Conservation (phyloP, 2,329 filamentous ascomycete genomes). For the Bipolaris victoriae region DNA sequence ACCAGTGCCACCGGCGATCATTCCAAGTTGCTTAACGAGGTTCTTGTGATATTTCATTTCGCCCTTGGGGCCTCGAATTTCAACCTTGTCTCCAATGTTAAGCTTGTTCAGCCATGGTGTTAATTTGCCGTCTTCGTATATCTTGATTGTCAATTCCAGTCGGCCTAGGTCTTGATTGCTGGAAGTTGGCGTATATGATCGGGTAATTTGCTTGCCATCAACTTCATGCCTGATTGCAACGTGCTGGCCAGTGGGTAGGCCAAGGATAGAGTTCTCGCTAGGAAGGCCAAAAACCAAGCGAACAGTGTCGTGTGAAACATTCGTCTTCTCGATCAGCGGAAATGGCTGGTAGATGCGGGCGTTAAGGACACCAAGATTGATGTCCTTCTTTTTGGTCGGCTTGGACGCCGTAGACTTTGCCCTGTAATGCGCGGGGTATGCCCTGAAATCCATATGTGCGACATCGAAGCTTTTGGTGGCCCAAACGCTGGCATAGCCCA, state of each 20-base stretch:
- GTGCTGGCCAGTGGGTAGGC: slow-evolving; percentile 47
- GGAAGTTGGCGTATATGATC: slow-evolving; percentile 44
- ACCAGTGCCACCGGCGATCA: slow-evolving; percentile 62
- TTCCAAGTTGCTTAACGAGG: slow-evolving; percentile 56
- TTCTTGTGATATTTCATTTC: slow-evolving; percentile 58
- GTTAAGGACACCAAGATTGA: slow-evolving; percentile 56
- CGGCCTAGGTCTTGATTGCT: slow-evolving; percentile 65
- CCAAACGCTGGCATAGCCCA: slow-evolving; percentile 17
- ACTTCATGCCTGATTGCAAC: slow-evolving; percentile 61
- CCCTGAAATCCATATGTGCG: slow-evolving; percentile 21
- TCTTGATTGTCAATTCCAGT: slow-evolving; percentile 60
- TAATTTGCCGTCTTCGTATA: slow-evolving; percentile 59
- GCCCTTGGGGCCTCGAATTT: slow-evolving; percentile 63
- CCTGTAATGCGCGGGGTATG: slow-evolving; percentile 21
- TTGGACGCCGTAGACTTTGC: slow-evolving; percentile 15
- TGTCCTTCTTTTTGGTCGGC: slow-evolving; percentile 18
- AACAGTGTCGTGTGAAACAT: slow-evolving; percentile 27
- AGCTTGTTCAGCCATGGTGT: slow-evolving; percentile 58
- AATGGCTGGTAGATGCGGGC: slow-evolving; percentile 57
- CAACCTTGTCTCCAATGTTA: slow-evolving; percentile 56
- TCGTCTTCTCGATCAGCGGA: slow-evolving; percentile 44
- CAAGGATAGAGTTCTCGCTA: slow-evolving; percentile 30
- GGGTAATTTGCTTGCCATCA: slow-evolving; percentile 60
- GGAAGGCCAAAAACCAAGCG: slow-evolving; percentile 39
- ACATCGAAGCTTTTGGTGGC: slow-evolving; percentile 19